Percentiles rank a stretch among this genome's conserved stretches.
These are phyloP conservation scores for Trichoderma atrobrunneum DNA, from an alignment of 2,329 filamentous ascomycete species.

Conservation along the genomic window DNA sequence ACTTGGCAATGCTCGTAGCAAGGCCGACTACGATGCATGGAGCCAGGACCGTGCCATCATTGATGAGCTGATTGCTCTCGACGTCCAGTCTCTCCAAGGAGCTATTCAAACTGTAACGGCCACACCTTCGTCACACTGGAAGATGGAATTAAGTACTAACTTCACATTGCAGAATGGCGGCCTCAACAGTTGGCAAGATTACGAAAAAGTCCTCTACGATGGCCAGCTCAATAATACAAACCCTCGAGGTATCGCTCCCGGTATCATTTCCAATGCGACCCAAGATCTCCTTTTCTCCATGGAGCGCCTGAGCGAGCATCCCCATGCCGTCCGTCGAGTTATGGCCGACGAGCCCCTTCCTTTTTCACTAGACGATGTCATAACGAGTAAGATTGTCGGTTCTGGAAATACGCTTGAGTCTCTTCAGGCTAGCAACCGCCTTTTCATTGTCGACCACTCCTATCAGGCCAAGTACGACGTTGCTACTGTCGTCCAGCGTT, in stretches of 20 bases:
- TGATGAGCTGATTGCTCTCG: slow-evolving; percentile 14
- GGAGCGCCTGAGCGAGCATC: slow-evolving; percentile 44
- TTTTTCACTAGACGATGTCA: slow-evolving; percentile 35
- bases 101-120: not conserved
- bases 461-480: not conserved
- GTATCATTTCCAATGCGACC: slow-evolving; percentile 44
- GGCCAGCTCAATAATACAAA: slow-evolving; percentile 39
- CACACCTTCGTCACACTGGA: not conserved
- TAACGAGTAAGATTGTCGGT: slow-evolving; percentile 32
- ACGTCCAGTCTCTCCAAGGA: not conserved
- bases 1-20: slow-evolving; percentile 20
- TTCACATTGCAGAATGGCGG: not conserved
- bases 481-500: slow-evolving; percentile 26
- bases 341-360: slow-evolving; percentile 34
- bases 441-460: slow-evolving; percentile 41
- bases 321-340: slow-evolving; percentile 37
- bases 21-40: slow-evolving; percentile 22
- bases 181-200: not conserved
- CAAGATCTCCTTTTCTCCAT: slow-evolving; percentile 48
- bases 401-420: slow-evolving; percentile 27
- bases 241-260: slow-evolving; percentile 29
- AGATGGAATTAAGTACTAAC: not conserved
- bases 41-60: slow-evolving; percentile 21
- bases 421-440: slow-evolving; percentile 36
- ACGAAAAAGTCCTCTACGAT: slow-evolving; percentile 35